Percentiles rank a stretch among this genome's conserved stretches.
These are phyloP conservation scores for Blumeria graminis DNA, from an alignment of 2,329 filamentous ascomycete genomes.

Conservation along the genomic window DNA sequence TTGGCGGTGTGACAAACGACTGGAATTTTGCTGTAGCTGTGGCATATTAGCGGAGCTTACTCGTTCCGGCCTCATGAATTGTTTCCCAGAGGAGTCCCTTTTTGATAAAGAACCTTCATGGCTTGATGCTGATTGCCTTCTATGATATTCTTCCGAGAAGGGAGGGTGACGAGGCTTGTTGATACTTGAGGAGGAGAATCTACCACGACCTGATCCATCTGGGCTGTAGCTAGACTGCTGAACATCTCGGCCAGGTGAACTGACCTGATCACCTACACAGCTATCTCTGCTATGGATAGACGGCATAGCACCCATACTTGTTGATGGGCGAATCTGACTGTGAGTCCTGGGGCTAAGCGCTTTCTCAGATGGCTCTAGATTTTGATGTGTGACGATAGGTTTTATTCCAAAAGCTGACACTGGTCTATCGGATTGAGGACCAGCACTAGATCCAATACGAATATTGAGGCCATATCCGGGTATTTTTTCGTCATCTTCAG, in stretches of 20 bases:
- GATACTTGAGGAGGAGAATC: slow-evolving; percentile 6
- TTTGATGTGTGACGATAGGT: slow-evolving; percentile 16
- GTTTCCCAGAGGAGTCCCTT: slow-evolving; percentile 6
- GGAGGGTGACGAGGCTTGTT: slow-evolving; percentile 8
- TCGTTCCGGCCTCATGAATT: slow-evolving; percentile 7
- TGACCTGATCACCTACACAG: slow-evolving; percentile 10
- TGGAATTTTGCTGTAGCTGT: slow-evolving; percentile 1
- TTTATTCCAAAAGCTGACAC: slow-evolving; percentile 26
- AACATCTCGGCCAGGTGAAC: slow-evolving; percentile 22
- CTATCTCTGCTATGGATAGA: slow-evolving; percentile 16
- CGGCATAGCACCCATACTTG: slow-evolving; percentile 24
- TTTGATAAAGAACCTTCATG: slow-evolving; percentile 4
- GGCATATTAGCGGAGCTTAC: slow-evolving; percentile 4
- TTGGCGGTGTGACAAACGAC: slow-evolving; percentile 5
- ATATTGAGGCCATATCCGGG: background rate
- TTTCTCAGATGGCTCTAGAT: slow-evolving; percentile 5
- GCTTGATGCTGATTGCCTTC: slow-evolving; percentile 1
- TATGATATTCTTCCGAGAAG: slow-evolving; percentile 2
- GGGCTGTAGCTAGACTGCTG: slow-evolving; percentile 17
- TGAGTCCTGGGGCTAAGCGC: slow-evolving; percentile 3
- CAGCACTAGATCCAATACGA: slow-evolving; percentile 21
- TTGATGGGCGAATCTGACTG: slow-evolving; percentile 16
- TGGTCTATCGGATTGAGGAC: slow-evolving; percentile 18
- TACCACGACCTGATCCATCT: slow-evolving; percentile 3
- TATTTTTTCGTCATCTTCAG: slow-evolving; percentile 30